Base-by-base conservation (phyloP, 352 stramenopile species). In the Phytophthora parvispora region DNA sequence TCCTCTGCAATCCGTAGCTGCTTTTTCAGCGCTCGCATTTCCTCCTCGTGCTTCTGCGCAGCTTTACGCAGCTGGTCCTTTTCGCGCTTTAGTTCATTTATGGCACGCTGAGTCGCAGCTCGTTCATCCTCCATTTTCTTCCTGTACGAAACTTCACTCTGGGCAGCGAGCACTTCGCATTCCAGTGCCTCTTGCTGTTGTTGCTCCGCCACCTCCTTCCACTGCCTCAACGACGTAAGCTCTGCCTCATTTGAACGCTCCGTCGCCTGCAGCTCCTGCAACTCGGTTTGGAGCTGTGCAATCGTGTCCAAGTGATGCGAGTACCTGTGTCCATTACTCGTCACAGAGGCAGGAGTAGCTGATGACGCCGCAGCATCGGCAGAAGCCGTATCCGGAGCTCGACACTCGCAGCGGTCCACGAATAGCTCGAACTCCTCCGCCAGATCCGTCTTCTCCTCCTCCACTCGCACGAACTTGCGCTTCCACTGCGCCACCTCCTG, bases 401-500 rank as follows among this genome's bases (percentile, higher is more conserved):
- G 65, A 57, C 84, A 91, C 27, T 80, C 60, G 38, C 74, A 89
- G 4, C 78, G 74, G 22, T 71, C 50, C 12, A 77, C 72, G 27
- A 91, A 81, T 29, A 75, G 74, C 71, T 95, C 84, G 25, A 94
- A 80, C 36, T 87, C 80, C 10, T 72, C 64, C 0, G 71, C 72
- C 25, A 94, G 61, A 43, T 87, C 77, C 49, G 78, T 67, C 25
- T 92, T 90, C 42, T 95, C 83, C 27, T 95, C 89, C 45, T 92
- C 81, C 4, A 87, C 47, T 27, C 75, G 80, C 43, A 79, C 71
- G 65, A 78, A 84, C 58, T 91, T 90, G 54, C 78, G 83, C 66
- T 84, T 89, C 83, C 87, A 95, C 50, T 80, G 86, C 22, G 91
- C 84, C 4, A 80, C 64, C 29, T 97, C 87, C 13, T 87, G 78